Conservation (phyloP, 345 rosid genomes). For the Camelina laxa region DNA sequence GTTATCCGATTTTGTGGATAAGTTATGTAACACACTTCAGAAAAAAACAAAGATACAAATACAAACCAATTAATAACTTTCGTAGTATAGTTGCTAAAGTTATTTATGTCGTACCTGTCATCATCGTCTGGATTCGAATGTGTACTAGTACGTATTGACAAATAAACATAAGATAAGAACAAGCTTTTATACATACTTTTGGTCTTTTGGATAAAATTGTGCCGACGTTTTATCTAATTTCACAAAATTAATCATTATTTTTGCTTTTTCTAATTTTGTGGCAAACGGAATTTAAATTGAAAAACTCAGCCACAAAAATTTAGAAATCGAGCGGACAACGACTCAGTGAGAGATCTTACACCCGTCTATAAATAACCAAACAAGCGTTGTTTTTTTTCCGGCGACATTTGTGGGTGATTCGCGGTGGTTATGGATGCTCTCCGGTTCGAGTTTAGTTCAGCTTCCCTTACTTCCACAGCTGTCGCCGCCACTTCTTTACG, state of each 20-base stretch:
- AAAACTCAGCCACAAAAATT: slow-evolving; percentile 34
- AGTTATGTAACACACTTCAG: not conserved
- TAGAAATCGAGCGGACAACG: not conserved
- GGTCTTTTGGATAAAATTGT: not conserved
- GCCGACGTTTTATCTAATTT: slow-evolving; percentile 19
- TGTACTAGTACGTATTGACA: not conserved
- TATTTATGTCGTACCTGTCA: not conserved
- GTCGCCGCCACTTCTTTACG: slow-evolving; percentile 31
- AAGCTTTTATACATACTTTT: too few relatives aligned
- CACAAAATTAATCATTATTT: not conserved
- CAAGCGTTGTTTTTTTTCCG: slow-evolving; percentile 23
- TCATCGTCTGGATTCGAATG: not conserved
- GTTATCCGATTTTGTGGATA: slow-evolving; percentile 3
- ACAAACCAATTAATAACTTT: not conserved
- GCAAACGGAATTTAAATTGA: not conserved
- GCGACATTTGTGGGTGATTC: not conserved
- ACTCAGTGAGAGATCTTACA: slow-evolving; percentile 13
- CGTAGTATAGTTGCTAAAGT: not conserved
- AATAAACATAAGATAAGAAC: not conserved
- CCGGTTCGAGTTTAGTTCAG: slow-evolving; percentile 53
- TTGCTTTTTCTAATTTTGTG: slow-evolving; percentile 1
- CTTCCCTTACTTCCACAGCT: slow-evolving; percentile 28
- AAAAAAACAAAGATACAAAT: not conserved
- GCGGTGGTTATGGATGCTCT: slow-evolving; percentile 37
- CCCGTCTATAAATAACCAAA: slow-evolving; percentile 21